phyloP scores from a whole-genome alignment of 768 basidiomycete species.

The Lactarius quietus region DNA sequence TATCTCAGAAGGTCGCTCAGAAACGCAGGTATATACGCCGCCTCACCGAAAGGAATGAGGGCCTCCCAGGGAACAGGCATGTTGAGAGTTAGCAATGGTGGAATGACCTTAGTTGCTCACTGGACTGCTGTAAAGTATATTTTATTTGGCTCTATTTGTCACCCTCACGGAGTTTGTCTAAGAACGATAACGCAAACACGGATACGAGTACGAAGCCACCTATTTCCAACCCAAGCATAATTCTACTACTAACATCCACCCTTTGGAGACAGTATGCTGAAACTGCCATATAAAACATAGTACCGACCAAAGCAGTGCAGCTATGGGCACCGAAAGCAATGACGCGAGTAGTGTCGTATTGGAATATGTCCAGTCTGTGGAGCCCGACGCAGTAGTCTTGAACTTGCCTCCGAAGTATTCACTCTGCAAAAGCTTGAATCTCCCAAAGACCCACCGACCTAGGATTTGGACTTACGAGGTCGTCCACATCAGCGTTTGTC shows the following conservation, averaged over 20 bases:
- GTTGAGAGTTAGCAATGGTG: constrained; percentile 26
- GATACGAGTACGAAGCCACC: background rate
- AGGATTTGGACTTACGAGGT: constrained; percentile 3
- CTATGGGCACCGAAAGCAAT: constrained; percentile 14
- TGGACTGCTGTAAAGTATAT: background rate
- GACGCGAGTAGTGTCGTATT: constrained; percentile 12
- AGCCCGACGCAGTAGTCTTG: background rate
- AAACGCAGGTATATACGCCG: background rate
- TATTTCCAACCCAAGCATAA: constrained; percentile 7
- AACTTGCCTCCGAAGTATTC: constrained; percentile 3
- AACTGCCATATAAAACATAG: constrained; percentile 9
- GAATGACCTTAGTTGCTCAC: background rate
- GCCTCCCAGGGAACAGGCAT: constrained; percentile 99
- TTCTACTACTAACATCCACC: background rate
- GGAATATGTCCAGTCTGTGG: background rate
- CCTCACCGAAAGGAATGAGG: constrained; percentile 86
- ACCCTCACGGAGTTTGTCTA: background rate
- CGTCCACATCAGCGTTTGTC: constrained; percentile 9
- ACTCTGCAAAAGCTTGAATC: background rate
- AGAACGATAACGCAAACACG: background rate
- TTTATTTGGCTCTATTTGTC: constrained; percentile 21
- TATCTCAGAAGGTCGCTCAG: background rate
- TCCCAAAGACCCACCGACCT: background rate
- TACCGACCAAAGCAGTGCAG: constrained; percentile 13
- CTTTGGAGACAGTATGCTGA: constrained; percentile 11